phyloP scores from a whole-genome alignment of 768 basidiomycete genomes.

The Auricularia cornea region DNA sequence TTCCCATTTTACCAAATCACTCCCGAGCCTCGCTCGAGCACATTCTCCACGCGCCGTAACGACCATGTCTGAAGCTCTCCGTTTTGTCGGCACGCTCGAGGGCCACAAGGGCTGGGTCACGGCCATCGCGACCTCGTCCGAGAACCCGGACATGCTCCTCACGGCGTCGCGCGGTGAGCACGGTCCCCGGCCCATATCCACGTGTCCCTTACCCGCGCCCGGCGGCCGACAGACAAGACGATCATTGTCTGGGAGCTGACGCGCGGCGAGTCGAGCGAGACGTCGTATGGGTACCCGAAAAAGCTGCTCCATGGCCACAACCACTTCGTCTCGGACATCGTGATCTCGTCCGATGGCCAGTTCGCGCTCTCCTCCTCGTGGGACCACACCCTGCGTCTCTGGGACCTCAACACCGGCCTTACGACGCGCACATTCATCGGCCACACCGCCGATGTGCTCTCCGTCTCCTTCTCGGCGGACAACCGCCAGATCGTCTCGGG shows the following conservation, averaged over 20 bases:
- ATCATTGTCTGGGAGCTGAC: slow-evolving; percentile 99
- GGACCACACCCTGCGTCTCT: slow-evolving; percentile 99
- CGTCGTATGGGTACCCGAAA: slow-evolving; percentile 92
- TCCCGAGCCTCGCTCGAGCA: too few relatives aligned
- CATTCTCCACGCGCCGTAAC: background rate
- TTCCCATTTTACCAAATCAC: too few relatives aligned
- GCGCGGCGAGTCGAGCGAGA: slow-evolving; percentile 61
- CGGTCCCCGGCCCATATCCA: background rate
- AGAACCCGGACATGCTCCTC: slow-evolving; percentile 99
- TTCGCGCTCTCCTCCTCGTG: slow-evolving; percentile 98
- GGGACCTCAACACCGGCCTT: slow-evolving; percentile 96
- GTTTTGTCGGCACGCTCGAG: slow-evolving; percentile 83
- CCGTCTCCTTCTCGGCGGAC: slow-evolving; percentile 99
- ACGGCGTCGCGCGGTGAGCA: slow-evolving; percentile 89
- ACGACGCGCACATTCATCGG: slow-evolving; percentile 98
- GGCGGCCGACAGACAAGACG: slow-evolving; percentile 74
- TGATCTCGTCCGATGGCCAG: slow-evolving; percentile 98
- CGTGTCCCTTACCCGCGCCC: slow-evolving; percentile 12
- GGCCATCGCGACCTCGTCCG: slow-evolving; percentile 94
- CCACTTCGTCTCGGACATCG: slow-evolving; percentile 98
- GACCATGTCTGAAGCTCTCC: slow-evolving; percentile 74
- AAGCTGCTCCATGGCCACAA: slow-evolving; percentile 97
- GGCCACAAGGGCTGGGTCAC: slow-evolving; percentile 98
- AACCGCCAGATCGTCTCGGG: slow-evolving; percentile 99
- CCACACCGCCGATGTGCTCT: slow-evolving; percentile 95